Conservation (phyloP, 768 basidiomycete genomes). For the Agrocybe pediades region DNA sequence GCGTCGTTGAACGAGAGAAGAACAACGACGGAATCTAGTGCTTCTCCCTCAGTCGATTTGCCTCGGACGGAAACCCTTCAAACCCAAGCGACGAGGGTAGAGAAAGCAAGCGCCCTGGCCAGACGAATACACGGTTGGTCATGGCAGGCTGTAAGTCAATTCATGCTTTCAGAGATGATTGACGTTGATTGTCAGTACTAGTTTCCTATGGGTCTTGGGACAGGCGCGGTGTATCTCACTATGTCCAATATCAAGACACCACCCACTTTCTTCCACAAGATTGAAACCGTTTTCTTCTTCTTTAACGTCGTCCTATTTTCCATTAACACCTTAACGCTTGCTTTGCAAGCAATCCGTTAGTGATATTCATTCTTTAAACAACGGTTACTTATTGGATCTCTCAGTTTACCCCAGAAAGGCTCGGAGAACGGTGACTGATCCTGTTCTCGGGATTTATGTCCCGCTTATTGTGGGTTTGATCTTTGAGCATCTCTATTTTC, state of each 20-base stretch:
- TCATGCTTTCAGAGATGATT: background rate
- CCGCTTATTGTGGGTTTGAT: conserved; percentile 23
- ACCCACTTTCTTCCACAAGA: conserved; percentile 27
- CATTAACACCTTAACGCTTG: conserved; percentile 41
- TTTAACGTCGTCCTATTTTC: conserved; percentile 45
- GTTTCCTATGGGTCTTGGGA: conserved; percentile 54
- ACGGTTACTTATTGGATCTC: background rate
- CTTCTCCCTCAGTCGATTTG: background rate
- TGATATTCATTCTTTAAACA: background rate
- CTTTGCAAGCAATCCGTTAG: conserved; percentile 44
- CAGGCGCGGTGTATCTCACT: conserved; percentile 50
- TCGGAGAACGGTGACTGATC: conserved; percentile 41
- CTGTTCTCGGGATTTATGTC: conserved; percentile 47
- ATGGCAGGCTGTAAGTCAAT: conserved; percentile 46
- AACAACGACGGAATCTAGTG: background rate
- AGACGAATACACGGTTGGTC: conserved; percentile 52
- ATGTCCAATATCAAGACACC: conserved; percentile 40
- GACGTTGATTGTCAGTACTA: conserved; percentile 10
- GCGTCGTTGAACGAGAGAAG: background rate
- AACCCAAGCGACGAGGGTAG: background rate
- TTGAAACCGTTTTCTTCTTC: conserved; percentile 49
- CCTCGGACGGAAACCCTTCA: background rate
- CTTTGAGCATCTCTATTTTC: background rate
- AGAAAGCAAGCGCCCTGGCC: conserved; percentile 35
- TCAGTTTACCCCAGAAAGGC: conserved; percentile 48